Base-by-base conservation (phyloP, 2,329 filamentous ascomycete genomes). In the Coniella vitis region DNA sequence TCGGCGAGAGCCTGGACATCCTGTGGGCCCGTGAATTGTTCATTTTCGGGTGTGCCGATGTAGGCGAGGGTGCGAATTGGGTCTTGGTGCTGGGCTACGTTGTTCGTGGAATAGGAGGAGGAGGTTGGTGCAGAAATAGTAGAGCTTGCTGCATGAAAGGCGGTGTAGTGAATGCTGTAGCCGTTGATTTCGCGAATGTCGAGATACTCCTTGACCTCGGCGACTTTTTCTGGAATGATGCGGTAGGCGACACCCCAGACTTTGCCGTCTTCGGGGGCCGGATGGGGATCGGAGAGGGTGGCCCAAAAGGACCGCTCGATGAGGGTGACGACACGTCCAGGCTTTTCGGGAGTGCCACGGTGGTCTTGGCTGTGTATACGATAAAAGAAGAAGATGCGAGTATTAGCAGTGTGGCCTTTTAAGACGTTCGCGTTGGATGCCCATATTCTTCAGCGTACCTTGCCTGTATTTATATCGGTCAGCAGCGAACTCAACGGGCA, bases 111-210 rank as follows among this genome's bases (percentile, higher is more conserved):
- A 21, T 12, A 38, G 36, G 16, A 38, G 4, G 13, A 9, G 35
- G 5, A 29, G 10, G 25, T 29, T 37, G 13, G n/a, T 4, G 35
- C 8, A 19, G 16, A 17, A 37, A 2, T 38, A 38, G 16, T 36
- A 9, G 3, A 32, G 25, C 25, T 29, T 4, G 78, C 74, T 7
- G 84, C 82, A 59, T 90, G 74, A 65, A 97, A 96, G 0, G 86
- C 81, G 22, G 90, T 88, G 66, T 90, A 88, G 67, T 96, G 90
- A 57, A 95, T 94, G 47, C 84, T 87, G 69, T 98, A 98, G 21
- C 93, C 93, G 69, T 97, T 95, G 63, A 97, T 95, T 68, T 98
- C 93, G 39, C 93, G 84, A 56, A 96, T 91, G 66, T 97, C 90
- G 41, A 98, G 86, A 65, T 96, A 96, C 51, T 68, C 78, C 57